Evolutionary conservation across 805 yeast species (phyloP).

Genomic region (Barnettozyma wickerhamii): DNA sequence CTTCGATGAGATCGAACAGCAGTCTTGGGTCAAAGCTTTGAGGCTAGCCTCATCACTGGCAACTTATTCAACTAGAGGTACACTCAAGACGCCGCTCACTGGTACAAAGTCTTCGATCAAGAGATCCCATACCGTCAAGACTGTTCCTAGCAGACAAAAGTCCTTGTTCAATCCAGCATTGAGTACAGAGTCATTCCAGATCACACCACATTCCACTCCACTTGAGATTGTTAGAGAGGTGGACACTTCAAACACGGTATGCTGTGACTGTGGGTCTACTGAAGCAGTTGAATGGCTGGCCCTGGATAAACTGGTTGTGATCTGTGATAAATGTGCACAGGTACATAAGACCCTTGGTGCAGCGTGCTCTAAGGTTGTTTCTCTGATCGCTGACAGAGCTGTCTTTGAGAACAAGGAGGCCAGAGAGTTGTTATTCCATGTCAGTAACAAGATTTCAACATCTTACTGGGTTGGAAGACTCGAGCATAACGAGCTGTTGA

Average conservation of each 20-base stretch:
- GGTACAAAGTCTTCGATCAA: too few species aligned
- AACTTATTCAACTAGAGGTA: constrained; percentile 11
- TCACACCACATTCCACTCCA: constrained; percentile 5
- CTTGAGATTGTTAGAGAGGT: constrained; percentile 25
- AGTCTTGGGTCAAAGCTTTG: constrained; percentile 63
- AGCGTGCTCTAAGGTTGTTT: constrained; percentile 56
- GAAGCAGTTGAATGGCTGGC: constrained; percentile 85
- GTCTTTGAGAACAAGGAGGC: constrained; percentile 55
- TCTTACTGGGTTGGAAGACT: constrained; percentile 51
- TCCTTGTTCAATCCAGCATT: background rate
- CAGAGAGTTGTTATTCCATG: constrained; percentile 49
- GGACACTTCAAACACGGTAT: constrained; percentile 52
- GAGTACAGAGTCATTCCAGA: background rate
- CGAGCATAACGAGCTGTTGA: constrained; percentile 23
- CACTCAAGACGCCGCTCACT: too few species aligned
- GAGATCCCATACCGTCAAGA: background rate
- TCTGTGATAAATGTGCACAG: constrained; percentile 85
- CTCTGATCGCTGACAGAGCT: constrained; percentile 66
- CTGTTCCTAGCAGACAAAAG: background rate
- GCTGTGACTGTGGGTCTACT: constrained; percentile 75
- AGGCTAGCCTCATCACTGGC: constrained; percentile 46
- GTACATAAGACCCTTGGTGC: constrained; percentile 83
- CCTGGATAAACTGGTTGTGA: constrained; percentile 59
- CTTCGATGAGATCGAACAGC: constrained; percentile 58
- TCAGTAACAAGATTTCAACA: constrained; percentile 53